Conservation (phyloP, 1,139 yeast genomes). For the Candida pseudoviswanathii region DNA sequence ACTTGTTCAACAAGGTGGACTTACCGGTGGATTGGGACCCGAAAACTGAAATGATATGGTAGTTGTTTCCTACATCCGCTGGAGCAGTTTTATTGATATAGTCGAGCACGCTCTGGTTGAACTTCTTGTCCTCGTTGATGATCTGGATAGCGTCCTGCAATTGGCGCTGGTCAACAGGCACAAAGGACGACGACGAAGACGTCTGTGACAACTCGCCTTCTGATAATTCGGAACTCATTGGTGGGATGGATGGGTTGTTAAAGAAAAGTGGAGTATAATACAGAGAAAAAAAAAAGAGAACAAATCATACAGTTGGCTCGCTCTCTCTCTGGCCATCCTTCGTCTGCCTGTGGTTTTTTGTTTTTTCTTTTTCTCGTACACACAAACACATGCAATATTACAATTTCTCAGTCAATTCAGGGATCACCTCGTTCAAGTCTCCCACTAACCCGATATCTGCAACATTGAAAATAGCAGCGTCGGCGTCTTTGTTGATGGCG, state of each 20-base stretch:
- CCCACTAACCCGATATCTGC: conserved; percentile 92
- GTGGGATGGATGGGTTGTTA: neutral
- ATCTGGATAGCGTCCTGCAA: conserved; percentile 59
- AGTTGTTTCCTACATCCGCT: conserved; percentile 59
- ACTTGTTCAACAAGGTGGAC: conserved; percentile 80
- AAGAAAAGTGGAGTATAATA: neutral
- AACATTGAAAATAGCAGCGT: conserved; percentile 89
- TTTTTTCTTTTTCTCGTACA: neutral
- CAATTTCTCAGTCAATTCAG: conserved; percentile 81
- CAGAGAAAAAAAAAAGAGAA: neutral
- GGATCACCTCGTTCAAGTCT: conserved; percentile 81
- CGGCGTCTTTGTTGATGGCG: conserved; percentile 92
- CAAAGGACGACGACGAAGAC: conserved; percentile 42
- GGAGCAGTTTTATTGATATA: conserved; percentile 41
- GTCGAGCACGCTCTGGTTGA: conserved; percentile 45
- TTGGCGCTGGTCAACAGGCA: conserved; percentile 40
- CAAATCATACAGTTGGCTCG: neutral
- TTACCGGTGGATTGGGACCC: conserved; percentile 98
- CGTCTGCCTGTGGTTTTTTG: neutral
- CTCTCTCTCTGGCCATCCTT: no score
- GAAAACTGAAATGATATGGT: conserved; percentile 92
- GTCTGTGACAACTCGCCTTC: conserved; percentile 10
- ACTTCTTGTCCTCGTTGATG: conserved; percentile 74
- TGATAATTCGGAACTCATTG: conserved; percentile 4
- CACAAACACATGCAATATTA: conserved; percentile 16